phyloP scores from a whole-genome alignment of 1,139 yeast genomes.

The Taphrina confusa region DNA sequence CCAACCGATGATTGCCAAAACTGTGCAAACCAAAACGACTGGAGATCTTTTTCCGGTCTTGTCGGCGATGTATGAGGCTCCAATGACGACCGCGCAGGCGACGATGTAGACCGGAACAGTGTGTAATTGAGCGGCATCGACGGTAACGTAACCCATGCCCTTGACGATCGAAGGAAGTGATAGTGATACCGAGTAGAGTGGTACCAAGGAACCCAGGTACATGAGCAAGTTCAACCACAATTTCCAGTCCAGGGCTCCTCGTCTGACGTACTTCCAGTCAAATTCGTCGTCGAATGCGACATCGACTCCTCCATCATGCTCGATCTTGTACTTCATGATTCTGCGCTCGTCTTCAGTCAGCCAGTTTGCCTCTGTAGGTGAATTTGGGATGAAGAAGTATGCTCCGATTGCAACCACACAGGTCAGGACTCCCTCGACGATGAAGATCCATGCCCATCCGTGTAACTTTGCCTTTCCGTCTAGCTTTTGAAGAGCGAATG shows the following conservation, averaged over 20 bases:
- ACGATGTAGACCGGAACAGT: constrained; percentile 48
- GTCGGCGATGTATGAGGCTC: constrained; percentile 47
- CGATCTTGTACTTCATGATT: constrained; percentile 18
- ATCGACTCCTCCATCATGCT: constrained; percentile 26
- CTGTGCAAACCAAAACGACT: constrained; percentile 44
- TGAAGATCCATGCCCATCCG: constrained; percentile 53
- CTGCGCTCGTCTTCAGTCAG: constrained; percentile 48
- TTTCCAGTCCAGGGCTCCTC: constrained; percentile 29
- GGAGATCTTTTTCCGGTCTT: constrained; percentile 47
- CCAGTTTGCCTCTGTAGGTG: constrained; percentile 65
- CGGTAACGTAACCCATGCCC: constrained; percentile 44
- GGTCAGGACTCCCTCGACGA: constrained; percentile 72
- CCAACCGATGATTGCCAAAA: constrained; percentile 47
- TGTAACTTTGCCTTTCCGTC: constrained; percentile 57
- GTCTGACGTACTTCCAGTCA: constrained; percentile 32
- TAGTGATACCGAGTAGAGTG: constrained; percentile 42
- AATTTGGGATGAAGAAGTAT: constrained; percentile 68
- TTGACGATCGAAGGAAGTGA: constrained; percentile 47
- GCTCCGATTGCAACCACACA: constrained; percentile 62
- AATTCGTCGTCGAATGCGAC: constrained; percentile 31
- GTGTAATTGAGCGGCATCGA: constrained; percentile 43
- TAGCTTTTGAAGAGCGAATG: constrained; percentile 43
- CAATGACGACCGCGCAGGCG: constrained; percentile 47
- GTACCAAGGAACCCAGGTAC: constrained; percentile 26
- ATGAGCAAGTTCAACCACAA: constrained; percentile 26